phyloP scores from a whole-genome alignment of 2,329 filamentous ascomycete species.

The Aspergillus tamarii region DNA sequence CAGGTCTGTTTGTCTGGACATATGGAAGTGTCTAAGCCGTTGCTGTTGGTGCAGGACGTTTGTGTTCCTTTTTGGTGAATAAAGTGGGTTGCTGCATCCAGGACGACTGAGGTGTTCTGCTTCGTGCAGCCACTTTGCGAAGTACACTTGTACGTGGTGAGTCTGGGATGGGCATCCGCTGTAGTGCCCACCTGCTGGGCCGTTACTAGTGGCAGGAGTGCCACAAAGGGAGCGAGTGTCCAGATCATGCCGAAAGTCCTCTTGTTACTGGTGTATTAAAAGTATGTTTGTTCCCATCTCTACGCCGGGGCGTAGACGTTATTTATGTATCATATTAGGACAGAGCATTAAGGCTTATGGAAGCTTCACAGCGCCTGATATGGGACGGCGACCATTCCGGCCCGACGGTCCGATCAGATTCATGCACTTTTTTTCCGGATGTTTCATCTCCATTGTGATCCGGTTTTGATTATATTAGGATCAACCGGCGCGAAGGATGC shows the following conservation, averaged over 20 bases:
- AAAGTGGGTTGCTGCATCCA: constrained; percentile 60
- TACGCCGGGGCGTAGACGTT: neutral
- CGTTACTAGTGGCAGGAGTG: constrained; percentile 48
- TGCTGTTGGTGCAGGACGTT: constrained; percentile 56
- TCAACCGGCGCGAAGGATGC: neutral
- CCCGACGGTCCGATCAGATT: constrained; percentile 1
- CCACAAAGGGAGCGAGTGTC: constrained; percentile 14
- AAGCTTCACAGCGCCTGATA: neutral
- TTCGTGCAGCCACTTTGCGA: constrained; percentile 52
- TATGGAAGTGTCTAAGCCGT: constrained; percentile 49
- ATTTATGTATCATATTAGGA: neutral
- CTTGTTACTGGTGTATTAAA: neutral
- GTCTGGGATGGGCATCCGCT: constrained; percentile 54
- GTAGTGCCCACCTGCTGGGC: constrained; percentile 57
- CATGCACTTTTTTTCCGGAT: neutral
- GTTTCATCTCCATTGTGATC: constrained; percentile 6
- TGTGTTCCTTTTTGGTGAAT: constrained; percentile 48
- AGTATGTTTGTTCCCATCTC: neutral
- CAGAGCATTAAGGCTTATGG: neutral
- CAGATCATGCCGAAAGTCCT: constrained; percentile 19
- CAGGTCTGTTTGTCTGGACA: constrained; percentile 54
- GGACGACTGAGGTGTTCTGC: constrained; percentile 53
- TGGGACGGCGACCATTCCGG: neutral
- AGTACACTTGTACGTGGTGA: constrained; percentile 57
- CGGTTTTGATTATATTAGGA: constrained; percentile 3